These are phyloP conservation scores for Gastroboletus turbinatus DNA, from an alignment of 1,284 basidiomycete genomes.

Conservation along the genomic window DNA sequence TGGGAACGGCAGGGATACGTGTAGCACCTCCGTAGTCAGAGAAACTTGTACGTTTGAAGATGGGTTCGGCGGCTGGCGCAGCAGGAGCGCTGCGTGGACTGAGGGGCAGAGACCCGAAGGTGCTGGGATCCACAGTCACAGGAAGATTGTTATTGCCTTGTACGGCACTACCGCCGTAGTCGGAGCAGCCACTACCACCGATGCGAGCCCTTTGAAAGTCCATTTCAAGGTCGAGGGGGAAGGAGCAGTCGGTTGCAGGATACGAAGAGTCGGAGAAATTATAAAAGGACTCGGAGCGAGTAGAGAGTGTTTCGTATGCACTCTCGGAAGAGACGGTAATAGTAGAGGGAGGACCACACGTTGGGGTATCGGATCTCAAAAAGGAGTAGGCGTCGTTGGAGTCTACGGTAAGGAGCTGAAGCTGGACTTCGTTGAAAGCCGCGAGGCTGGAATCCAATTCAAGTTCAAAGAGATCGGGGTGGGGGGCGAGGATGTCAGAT, in stretches of 20 bases:
- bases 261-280: constrained; percentile 56
- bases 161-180: constrained; percentile 46
- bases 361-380: constrained; percentile 60
- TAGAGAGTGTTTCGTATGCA: constrained; percentile 65
- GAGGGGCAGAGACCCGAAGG: constrained; percentile 57
- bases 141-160: constrained; percentile 42
- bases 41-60: constrained; percentile 51
- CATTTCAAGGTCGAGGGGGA: constrained; percentile 66
- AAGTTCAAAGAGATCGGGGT: constrained; percentile 77
- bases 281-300: constrained; percentile 66
- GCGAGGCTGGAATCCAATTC: constrained; percentile 73
- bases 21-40: constrained; percentile 61
- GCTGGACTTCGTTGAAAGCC: constrained; percentile 58
- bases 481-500: constrained; percentile 66
- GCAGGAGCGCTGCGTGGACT: constrained; percentile 58
- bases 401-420: constrained; percentile 63
- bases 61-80: constrained; percentile 33
- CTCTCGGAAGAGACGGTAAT: constrained; percentile 79
- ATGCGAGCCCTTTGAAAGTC: constrained; percentile 65
- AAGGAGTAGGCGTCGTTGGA: constrained; percentile 61
- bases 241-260: constrained; percentile 51
- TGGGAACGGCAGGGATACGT: constrained; percentile 40
- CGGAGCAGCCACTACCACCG: constrained; percentile 46
- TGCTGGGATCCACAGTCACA: constrained; percentile 47
- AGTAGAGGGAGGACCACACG: constrained; percentile 69